Evolutionary conservation across 2,329 filamentous ascomycete species (phyloP).

Genomic region (Coniochaeta prunicola): DNA sequence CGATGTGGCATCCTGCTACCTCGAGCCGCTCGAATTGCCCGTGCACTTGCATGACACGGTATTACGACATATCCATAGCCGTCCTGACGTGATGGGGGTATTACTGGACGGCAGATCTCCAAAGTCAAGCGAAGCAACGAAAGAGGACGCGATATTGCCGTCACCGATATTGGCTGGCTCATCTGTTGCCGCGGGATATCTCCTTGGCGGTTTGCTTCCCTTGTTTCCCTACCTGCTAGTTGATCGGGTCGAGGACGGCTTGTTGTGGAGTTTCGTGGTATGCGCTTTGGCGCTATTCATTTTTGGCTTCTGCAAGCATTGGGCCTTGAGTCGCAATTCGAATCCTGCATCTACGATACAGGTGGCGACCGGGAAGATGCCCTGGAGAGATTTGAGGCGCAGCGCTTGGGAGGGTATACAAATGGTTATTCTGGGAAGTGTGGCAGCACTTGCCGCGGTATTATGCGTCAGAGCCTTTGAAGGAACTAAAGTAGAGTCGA

Average conservation of each 20-base stretch:
- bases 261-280: conserved; percentile 23
- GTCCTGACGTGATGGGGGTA: neutral
- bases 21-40: conserved; percentile 9
- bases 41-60: conserved; percentile 8
- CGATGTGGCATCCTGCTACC: conserved; percentile 12
- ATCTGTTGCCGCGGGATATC: conserved; percentile 21
- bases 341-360: neutral
- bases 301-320: conserved; percentile 22
- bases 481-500: conserved; percentile 1
- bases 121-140: neutral
- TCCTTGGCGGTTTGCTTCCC: conserved; percentile 21
- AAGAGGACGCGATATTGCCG: conserved; percentile 1
- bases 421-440: conserved; percentile 22
- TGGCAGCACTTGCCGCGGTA: conserved; percentile 21
- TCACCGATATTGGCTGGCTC: conserved; percentile 16
- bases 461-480: conserved; percentile 21
- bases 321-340: conserved; percentile 7
- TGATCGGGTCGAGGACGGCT: conserved; percentile 16
- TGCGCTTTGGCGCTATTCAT: conserved; percentile 21
- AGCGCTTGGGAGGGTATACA: conserved; percentile 19
- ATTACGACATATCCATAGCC: conserved; percentile 3
- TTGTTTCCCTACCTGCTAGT: conserved; percentile 24
- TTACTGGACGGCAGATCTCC: neutral
- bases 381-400: conserved; percentile 14
- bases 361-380: neutral